Evolutionary conservation across 1,139 yeast species (phyloP).

Genomic region (Candida tetrigidarum): DNA sequence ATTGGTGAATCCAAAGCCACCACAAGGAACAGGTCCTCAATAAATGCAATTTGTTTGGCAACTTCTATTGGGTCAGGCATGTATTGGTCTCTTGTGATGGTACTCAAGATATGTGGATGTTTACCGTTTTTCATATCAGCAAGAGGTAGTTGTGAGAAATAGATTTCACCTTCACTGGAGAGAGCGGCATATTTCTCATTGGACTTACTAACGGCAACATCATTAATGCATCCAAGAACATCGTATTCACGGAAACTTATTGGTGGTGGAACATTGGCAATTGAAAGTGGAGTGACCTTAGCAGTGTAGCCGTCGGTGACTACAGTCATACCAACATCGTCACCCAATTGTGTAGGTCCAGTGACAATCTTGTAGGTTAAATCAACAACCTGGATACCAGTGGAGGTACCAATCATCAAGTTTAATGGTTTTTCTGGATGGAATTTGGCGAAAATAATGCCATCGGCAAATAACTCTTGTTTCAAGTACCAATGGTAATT

Average conservation of each 20-base stretch:
- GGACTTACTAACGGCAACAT: slow-evolving; percentile 65
- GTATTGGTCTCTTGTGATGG: slow-evolving; percentile 30
- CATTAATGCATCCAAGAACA: slow-evolving; percentile 54
- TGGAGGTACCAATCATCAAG: slow-evolving; percentile 62
- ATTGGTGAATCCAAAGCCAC: slow-evolving; percentile 58
- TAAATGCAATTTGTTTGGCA: slow-evolving; percentile 67
- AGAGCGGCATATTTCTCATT: slow-evolving; percentile 64
- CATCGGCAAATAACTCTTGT: slow-evolving; percentile 58
- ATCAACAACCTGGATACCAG: slow-evolving; percentile 63
- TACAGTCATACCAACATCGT: slow-evolving; percentile 76
- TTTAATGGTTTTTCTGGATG: slow-evolving; percentile 90
- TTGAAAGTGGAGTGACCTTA: slow-evolving; percentile 77
- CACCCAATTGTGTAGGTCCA: slow-evolving; percentile 71
- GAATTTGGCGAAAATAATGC: slow-evolving; percentile 64
- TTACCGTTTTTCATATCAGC: slow-evolving; percentile 42
- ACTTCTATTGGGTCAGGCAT: slow-evolving; percentile 45
- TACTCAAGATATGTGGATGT: slow-evolving; percentile 48
- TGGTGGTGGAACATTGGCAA: slow-evolving; percentile 97
- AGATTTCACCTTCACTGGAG: slow-evolving; percentile 40
- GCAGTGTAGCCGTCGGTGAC: slow-evolving; percentile 82
- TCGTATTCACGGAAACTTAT: slow-evolving; percentile 72
- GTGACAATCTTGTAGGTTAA: slow-evolving; percentile 65
- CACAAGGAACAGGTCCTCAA: slow-evolving; percentile 53
- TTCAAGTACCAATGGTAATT: slow-evolving; percentile 97
- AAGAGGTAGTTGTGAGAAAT: slow-evolving; percentile 26